Conservation (phyloP, 192 early-diverging fungal genomes). For the Coemansia sp. region DNA sequence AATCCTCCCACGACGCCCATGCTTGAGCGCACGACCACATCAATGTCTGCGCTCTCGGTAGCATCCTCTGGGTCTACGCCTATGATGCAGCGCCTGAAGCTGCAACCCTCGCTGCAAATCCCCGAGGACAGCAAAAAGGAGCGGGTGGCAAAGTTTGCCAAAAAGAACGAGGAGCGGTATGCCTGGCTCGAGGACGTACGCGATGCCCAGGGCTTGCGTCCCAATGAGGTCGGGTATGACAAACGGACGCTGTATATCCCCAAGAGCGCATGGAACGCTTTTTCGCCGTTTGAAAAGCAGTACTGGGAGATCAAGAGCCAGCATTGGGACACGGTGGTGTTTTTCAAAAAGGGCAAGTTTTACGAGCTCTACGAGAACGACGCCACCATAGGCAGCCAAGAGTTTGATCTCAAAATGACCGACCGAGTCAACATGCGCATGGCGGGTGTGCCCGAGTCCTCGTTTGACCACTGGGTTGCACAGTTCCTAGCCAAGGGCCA, state of each 20-base stretch:
- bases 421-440: conserved; percentile 99
- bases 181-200: conserved; percentile 77
- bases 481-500: conserved; percentile 95
- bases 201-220: conserved; percentile 69
- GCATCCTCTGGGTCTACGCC: conserved; percentile 16
- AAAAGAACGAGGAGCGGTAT: conserved; percentile 82
- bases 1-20: neutral
- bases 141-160: conserved; percentile 70
- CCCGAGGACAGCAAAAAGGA: conserved; percentile 42
- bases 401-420: conserved; percentile 95
- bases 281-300: conserved; percentile 96
- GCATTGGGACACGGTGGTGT: conserved; percentile 94
- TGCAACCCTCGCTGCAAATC: conserved; percentile 13
- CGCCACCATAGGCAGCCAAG: conserved; percentile 91
- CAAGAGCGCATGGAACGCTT: conserved; percentile 67
- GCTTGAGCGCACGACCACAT: conserved; percentile 12
- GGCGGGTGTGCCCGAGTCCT: conserved; percentile 94
- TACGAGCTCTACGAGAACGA: conserved; percentile 99
- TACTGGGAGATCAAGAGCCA: conserved; percentile 98
- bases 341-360: conserved; percentile 99
- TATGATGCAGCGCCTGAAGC: conserved; percentile 10
- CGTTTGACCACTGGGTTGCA: conserved; percentile 93
- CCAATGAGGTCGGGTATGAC: conserved; percentile 82
- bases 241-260: conserved; percentile 88
- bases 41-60: conserved; percentile 14